Conservation (phyloP, 2,329 filamentous ascomycete genomes). For the Alternaria sp. region DNA sequence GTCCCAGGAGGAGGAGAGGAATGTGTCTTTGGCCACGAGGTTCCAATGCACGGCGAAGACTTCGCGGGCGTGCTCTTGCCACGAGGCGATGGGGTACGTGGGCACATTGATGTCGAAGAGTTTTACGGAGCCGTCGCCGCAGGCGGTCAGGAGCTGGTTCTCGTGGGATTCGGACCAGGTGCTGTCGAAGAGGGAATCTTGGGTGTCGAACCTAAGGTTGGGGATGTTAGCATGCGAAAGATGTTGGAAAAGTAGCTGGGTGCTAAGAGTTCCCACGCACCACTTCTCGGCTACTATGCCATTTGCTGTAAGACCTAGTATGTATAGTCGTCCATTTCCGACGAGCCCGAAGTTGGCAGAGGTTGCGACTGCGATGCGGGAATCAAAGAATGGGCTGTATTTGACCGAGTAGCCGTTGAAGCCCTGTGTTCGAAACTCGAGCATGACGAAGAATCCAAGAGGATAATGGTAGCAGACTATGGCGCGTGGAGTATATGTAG, state of each 20-base stretch:
- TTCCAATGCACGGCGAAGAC: slow-evolving; percentile 95
- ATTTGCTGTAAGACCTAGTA: slow-evolving; percentile 81
- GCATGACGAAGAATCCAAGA: slow-evolving; percentile 65
- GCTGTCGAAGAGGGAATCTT: slow-evolving; percentile 94
- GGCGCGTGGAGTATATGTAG: slow-evolving; percentile 20
- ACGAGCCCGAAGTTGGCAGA: slow-evolving; percentile 98
- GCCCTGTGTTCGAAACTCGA: slow-evolving; percentile 92
- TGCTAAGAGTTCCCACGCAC: slow-evolving; percentile 54
- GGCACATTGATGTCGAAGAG: slow-evolving; percentile 86
- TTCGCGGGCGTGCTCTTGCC: slow-evolving; percentile 92
- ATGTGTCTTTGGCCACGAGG: slow-evolving; percentile 86
- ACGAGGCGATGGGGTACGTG: slow-evolving; percentile 88
- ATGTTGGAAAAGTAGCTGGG: background rate
- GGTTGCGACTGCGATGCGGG: slow-evolving; percentile 85
- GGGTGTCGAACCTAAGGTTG: slow-evolving; percentile 83
- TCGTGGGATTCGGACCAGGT: slow-evolving; percentile 97
- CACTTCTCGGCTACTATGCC: slow-evolving; percentile 87
- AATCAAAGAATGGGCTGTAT: slow-evolving; percentile 98
- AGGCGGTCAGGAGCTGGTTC: slow-evolving; percentile 88
- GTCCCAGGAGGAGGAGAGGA: slow-evolving; percentile 94
- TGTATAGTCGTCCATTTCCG: slow-evolving; percentile 90
- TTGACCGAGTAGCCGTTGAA: slow-evolving; percentile 97
- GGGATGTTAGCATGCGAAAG: slow-evolving; percentile 18
- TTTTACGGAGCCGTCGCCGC: slow-evolving; percentile 93
- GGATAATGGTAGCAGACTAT: slow-evolving; percentile 7